Percentiles rank a stretch among this genome's conserved stretches.
Evolutionary conservation across 2,329 filamentous ascomycete genomes (phyloP).

Genomic region (Ramichloridium luteum): DNA sequence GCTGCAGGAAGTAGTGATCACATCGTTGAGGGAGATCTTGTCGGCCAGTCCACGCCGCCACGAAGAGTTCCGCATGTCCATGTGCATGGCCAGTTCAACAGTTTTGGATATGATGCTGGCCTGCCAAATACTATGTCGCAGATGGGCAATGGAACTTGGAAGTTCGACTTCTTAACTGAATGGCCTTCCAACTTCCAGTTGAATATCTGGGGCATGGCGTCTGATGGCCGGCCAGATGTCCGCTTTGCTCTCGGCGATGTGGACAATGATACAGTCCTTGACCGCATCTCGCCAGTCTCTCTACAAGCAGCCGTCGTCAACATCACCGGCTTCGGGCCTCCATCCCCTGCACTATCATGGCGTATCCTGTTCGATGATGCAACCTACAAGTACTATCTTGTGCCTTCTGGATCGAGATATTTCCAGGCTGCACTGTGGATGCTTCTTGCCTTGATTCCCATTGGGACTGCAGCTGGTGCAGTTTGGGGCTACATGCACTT

Average conservation of each 20-base stretch:
- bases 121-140: conserved; percentile 42
- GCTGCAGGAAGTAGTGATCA: conserved; percentile 48
- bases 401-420: conserved; percentile 42
- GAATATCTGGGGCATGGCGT: conserved; percentile 56
- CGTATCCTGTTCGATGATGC: conserved; percentile 45
- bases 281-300: conserved; percentile 49
- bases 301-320: conserved; percentile 46
- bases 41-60: conserved; percentile 26
- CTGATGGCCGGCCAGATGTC: conserved; percentile 49
- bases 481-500: conserved; percentile 47
- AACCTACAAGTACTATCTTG: conserved; percentile 38
- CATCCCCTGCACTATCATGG: conserved; percentile 44
- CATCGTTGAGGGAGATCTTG: conserved; percentile 47
- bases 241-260: conserved; percentile 49
- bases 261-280: conserved; percentile 47
- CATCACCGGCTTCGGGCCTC: conserved; percentile 41
- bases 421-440: conserved; percentile 44
- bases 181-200: conserved; percentile 51
- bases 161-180: conserved; percentile 49
- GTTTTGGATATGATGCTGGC: conserved; percentile 52
- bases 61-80: conserved; percentile 51
- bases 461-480: conserved; percentile 37
- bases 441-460: conserved; percentile 42
- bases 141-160: conserved; percentile 40
- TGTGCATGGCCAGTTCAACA: conserved; percentile 50